These are phyloP conservation scores for Glutinoglossum americanum DNA, from an alignment of 495 filamentous ascomycete genomes.

Conservation along the genomic window DNA sequence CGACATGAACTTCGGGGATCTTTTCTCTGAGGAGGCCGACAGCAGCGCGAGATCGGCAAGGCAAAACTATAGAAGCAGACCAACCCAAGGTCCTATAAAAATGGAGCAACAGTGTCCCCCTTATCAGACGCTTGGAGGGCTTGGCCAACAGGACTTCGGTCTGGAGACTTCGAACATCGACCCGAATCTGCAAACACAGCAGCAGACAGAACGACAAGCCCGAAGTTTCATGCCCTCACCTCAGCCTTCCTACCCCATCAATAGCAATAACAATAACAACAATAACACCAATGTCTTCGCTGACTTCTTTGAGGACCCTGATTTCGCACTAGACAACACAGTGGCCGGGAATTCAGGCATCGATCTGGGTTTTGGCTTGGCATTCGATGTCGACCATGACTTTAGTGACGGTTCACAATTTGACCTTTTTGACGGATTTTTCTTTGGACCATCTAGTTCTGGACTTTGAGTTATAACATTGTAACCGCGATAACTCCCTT, in stretches of 20 bases:
- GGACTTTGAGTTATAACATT: not conserved
- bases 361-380: constrained; percentile 56
- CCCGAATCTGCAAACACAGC: constrained; percentile 12
- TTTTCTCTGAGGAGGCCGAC: constrained; percentile 19
- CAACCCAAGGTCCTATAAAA: constrained; percentile 15
- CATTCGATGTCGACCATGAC: constrained; percentile 54
- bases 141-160: constrained; percentile 14
- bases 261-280: constrained; percentile 10
- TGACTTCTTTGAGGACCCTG: constrained; percentile 11
- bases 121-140: constrained; percentile 10
- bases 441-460: constrained; percentile 38
- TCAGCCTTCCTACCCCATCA: constrained; percentile 6
- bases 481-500: too few relatives aligned
- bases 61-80: not conserved
- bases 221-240: constrained; percentile 5
- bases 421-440: constrained; percentile 81
- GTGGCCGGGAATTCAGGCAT: constrained; percentile 23
- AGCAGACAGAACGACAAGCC: constrained; percentile 4
- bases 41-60: not conserved
- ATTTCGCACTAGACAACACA: not conserved
- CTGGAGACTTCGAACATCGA: constrained; percentile 21
- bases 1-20: constrained; percentile 43
- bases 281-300: constrained; percentile 11
- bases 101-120: constrained; percentile 5
- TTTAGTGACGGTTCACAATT: constrained; percentile 58